phyloP scores from a whole-genome alignment of 345 rosid genomes.

The Lagerstroemia speciosa region DNA sequence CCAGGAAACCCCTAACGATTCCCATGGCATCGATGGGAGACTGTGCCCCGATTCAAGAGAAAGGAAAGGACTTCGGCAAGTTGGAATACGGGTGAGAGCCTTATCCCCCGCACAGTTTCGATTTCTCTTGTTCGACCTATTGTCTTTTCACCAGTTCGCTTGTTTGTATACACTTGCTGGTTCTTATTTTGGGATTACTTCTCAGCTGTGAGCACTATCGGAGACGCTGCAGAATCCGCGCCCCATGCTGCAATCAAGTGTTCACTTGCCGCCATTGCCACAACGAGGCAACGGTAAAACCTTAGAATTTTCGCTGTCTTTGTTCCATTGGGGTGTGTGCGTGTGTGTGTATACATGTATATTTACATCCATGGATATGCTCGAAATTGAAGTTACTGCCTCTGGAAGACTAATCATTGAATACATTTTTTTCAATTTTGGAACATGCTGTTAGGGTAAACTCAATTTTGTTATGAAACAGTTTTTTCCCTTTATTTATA shows the following conservation, averaged over 20 bases:
- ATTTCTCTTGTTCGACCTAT: not conserved
- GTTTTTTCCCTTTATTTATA: no score
- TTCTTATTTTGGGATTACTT: not conserved
- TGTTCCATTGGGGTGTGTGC: no score
- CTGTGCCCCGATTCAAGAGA: not conserved
- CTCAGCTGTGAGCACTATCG: slow-evolving; percentile 62
- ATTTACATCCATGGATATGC: not conserved
- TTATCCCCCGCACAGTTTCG: not conserved
- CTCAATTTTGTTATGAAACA: no score
- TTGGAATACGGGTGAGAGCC: slow-evolving; percentile 6
- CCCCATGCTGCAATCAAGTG: slow-evolving; percentile 64
- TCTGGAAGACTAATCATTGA: not conserved
- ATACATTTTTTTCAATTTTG: no score
- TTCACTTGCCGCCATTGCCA: slow-evolving; percentile 84
- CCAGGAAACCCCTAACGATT: no score
- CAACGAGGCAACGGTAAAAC: slow-evolving; percentile 51
- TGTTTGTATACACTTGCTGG: not conserved
- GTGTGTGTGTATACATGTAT: no score
- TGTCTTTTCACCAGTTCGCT: not conserved
- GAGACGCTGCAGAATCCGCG: slow-evolving; percentile 68
- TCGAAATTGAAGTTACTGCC: not conserved
- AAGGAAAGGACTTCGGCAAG: slow-evolving; percentile 7
- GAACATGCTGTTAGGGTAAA: no score
- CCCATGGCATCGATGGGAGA: not conserved
- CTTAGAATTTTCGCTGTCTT: not conserved